Evolutionary conservation across 2,329 filamentous ascomycete species (phyloP), one percentile per base, ranked within the genome.

Genomic region (Fusarium pseudocircinatum): DNA sequence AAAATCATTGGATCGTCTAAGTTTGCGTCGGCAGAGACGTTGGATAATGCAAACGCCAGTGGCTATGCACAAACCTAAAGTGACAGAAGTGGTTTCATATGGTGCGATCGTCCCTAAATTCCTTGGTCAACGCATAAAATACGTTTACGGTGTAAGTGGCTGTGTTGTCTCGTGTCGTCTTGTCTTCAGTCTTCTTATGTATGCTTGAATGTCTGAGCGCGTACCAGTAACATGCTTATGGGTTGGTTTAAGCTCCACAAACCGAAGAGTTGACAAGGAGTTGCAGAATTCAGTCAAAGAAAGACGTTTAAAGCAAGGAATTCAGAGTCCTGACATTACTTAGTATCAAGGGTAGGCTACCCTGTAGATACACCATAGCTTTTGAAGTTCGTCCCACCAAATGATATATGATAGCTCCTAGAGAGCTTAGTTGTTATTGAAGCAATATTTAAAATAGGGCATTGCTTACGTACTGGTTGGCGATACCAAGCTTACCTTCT

Each of bases 191-290:
- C 13, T 43, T 43, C 42, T 46, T 15, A 12, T 30, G 20, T n/a
- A n/a, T 50, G 50, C 64, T 52, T 67, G 62, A 52, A 60, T 36
- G 46, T 37, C 44, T 60, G 49, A 60, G 64, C 49, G 60, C 18
- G 15, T 60, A 34, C 22, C 36, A 36, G n/a, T 60, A 34, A 30
- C 42, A 36, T 24, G 42, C 15, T 40, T 28, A n/a, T 30, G 28
- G 26, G n/a, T 34, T 16, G 7, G 56, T 32, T 49, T 28, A 39
- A 56, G 64, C 47, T 39, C 34, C 28, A 43, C 34, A 36, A 26
- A 32, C 28, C 34, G 36, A 37, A 34, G 22, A 20, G 24, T 50
- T 22, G 40, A 36, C 42, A 43, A 37, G 34, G 30, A 7, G 28
- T 37, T 39, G 12, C 6, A 28, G 26, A 39, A 6, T n/a, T 16